A percentile compares a stretch with the other conserved stretches of the same genome.
Evolutionary conservation across 1,139 yeast genomes (phyloP).

Genomic region (Arxiozyma telluris): DNA sequence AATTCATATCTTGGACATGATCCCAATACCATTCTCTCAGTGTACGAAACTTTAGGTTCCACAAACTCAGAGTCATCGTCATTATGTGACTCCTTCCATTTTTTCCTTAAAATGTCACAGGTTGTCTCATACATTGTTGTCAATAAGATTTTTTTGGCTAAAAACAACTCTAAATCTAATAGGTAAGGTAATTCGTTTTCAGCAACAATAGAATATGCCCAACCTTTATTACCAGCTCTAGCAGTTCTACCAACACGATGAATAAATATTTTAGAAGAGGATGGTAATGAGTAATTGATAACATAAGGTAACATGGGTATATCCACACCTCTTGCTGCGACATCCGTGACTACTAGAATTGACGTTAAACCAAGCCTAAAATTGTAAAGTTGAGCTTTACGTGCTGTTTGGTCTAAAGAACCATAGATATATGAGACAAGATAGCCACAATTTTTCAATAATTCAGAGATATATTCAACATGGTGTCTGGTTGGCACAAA

Average conservation of each 20-base stretch:
- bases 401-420: slow-evolving; percentile 87
- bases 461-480: slow-evolving; percentile 74
- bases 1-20: slow-evolving; percentile 63
- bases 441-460: slow-evolving; percentile 72
- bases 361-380: slow-evolving; percentile 79
- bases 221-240: slow-evolving; percentile 95
- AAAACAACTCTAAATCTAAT: slow-evolving; percentile 79
- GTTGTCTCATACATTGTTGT: slow-evolving; percentile 62
- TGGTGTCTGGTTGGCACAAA: slow-evolving; percentile 97
- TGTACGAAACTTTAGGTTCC: slow-evolving; percentile 58
- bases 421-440: slow-evolving; percentile 88
- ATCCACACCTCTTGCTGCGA: slow-evolving; percentile 99
- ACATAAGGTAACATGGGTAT: slow-evolving; percentile 94
- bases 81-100: slow-evolving; percentile 34
- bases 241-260: slow-evolving; percentile 99
- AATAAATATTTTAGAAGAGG: slow-evolving; percentile 84
- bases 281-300: slow-evolving; percentile 81
- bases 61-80: slow-evolving; percentile 28
- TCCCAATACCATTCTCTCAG: slow-evolving; percentile 75
- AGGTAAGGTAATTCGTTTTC: slow-evolving; percentile 85
- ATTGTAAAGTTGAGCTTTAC: slow-evolving; percentile 78
- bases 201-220: slow-evolving; percentile 89
- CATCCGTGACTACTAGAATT: slow-evolving; percentile 89
- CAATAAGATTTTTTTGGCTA: slow-evolving; percentile 71
- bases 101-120: slow-evolving; percentile 41